Base-by-base conservation (phyloP, 257 asterid genomes). In the Nicotiana benthamiana region DNA sequence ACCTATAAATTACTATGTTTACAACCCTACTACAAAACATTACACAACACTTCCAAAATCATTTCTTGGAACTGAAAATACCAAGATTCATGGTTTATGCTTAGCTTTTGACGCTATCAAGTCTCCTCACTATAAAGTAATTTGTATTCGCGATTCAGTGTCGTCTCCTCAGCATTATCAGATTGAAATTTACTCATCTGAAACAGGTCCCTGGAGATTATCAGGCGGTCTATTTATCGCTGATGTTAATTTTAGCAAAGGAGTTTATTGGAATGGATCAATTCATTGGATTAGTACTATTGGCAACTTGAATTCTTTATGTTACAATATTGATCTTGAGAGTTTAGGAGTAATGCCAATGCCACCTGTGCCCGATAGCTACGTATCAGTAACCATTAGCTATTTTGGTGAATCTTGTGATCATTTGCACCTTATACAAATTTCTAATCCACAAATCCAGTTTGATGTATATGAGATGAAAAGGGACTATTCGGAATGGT, bases 251-350 rank as follows among this genome's bases (percentile, higher is more conserved):
- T 86, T 75, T 11, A 32, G 27, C 10, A 76, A 46, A 0, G 80
- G 74, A 9, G 79, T 84, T 9, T 84, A 75, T 32, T 88, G 91
- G 81, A 88, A 86, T 22, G 85, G 85, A 10, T 30, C 88, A 0
- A 36, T 88, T n/a, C 68, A 79, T 9, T 84, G 89, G 91, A 54
- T 85, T 24, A 60, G 79, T 2, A 48, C 32, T 51, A 22, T 20
- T 46, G 81, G 78, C 3, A 4, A 11, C 15, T 20, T 9, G 51
- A 80, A 70, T 56, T 43, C 81, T 67, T 13, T 84, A 62, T 86
- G 76, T 84, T 87, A 82, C 76, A 28, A 86, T 30, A n/a, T 84
- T 3, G 79, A 86, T 9, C 48, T 68, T 26, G 86, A 80, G 54
- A 81, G 74, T 9, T 20, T 81, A 2, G 70, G 74, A 24, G 67